These are phyloP conservation scores for Amaranthus palmeri DNA, from an alignment of 148 eudicot genomes.

Conservation along the genomic window DNA sequence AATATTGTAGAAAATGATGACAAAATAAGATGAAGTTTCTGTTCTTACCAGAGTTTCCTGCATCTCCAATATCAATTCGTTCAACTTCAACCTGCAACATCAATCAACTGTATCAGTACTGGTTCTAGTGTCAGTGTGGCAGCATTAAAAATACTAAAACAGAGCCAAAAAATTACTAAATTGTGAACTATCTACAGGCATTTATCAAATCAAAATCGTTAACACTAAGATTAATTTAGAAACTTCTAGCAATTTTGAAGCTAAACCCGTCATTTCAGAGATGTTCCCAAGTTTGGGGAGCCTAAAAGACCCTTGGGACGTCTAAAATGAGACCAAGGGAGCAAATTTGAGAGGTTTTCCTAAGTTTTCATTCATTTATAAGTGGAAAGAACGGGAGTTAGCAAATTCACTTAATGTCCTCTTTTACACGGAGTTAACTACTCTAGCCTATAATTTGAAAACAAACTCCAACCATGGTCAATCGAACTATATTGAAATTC, in stretches of 20 bases:
- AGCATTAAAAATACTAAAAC: neutral
- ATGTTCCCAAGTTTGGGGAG: neutral
- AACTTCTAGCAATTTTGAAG: neutral
- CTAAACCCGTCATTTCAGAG: neutral
- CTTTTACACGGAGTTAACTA: too few relatives aligned
- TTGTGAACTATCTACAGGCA: neutral
- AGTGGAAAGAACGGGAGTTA: too few relatives aligned
- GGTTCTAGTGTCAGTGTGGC: too few relatives aligned
- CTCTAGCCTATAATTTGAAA: too few relatives aligned
- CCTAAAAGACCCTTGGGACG: neutral
- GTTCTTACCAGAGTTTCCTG: slow-evolving; percentile 51
- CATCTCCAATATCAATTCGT: slow-evolving; percentile 67
- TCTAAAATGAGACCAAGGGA: too few relatives aligned
- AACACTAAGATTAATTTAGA: neutral
- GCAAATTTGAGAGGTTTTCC: too few relatives aligned
- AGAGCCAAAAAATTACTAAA: neutral
- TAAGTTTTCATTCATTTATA: too few relatives aligned
- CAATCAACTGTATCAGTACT: neutral
- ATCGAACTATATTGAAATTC: too few relatives aligned
- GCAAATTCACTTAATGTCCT: too few relatives aligned
- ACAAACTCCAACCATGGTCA: too few relatives aligned
- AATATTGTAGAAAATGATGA: neutral
- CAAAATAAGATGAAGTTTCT: neutral
- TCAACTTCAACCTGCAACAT: slow-evolving; percentile 77
- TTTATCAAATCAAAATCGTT: neutral